Conservation (phyloP, 139 green algal species). For the Coelastrella sp. region DNA sequence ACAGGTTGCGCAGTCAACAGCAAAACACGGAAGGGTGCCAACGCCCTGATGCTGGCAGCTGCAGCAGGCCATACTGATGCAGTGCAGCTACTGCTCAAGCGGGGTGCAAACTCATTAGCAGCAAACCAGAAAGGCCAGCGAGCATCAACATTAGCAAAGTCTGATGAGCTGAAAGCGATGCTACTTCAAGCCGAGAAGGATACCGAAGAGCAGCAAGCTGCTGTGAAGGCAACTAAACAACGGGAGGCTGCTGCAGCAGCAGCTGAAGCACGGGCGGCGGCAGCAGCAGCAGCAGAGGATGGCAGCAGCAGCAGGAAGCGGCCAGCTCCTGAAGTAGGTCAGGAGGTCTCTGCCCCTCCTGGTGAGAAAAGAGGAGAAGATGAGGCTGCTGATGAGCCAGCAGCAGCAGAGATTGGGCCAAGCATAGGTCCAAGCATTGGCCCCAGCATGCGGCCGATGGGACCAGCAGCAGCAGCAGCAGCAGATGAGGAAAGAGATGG, state of each 20-base stretch:
- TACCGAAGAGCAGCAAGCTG: conserved; percentile 1
- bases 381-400: conserved; percentile 23
- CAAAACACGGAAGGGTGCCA: conserved; percentile 78
- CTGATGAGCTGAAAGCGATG: conserved; percentile 38
- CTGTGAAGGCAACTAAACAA: not conserved
- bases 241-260: conserved; percentile 6
- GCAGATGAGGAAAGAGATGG: not conserved
- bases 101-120: conserved; percentile 68
- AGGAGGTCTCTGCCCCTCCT: not conserved
- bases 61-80: conserved; percentile 64
- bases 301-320: conserved; percentile 26
- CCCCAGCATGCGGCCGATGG: too few relatives aligned
- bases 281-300: conserved; percentile 37
- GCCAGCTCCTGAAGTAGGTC: not conserved
- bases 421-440: too few relatives aligned
- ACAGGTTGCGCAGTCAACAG: conserved; percentile 73
- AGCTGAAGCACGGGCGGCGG: conserved; percentile 12
- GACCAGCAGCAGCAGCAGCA: conserved; percentile 14
- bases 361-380: not conserved
- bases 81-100: conserved; percentile 74
- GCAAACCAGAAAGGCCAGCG: conserved; percentile 66
- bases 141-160: conserved; percentile 59
- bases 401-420: not conserved
- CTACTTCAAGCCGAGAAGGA: conserved; percentile 35
- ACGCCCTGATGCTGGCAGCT: conserved; percentile 73